Evolutionary conservation across 805 yeast genomes (phyloP), one percentile per base, ranked within the genome.

Genomic region (Ogataea paradorogensis): DNA sequence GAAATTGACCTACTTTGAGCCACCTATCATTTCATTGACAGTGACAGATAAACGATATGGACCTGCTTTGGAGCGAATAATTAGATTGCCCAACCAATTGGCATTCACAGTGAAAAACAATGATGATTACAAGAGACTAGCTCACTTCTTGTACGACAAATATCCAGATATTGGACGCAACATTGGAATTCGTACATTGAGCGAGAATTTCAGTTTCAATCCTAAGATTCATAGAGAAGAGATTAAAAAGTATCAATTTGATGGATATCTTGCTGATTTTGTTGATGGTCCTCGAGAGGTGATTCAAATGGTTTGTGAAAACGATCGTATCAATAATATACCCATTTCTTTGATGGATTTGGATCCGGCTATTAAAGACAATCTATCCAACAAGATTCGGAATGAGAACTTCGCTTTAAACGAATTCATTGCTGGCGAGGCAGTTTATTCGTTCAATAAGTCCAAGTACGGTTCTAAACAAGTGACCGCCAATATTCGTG

Each of bases 211-310:
- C 20, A 38, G 39, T 9, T 28, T 38, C 5, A 30, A 40, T 11
- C 51, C 48, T 14, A 31, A 35, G 23, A 30, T 51, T 21, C 29
- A 48, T 2, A 27, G 42, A 11, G 46, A 42, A 3, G 43, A 32
- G 9, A 50, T 88, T 2, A 52, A 47, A 21, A 25, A 41, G 0
- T 59, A 67, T 15, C 96, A 96, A 0, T 89, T 93, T 59, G 95
- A 85, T 40, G 93, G 95, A 1, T 86, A 77, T 53, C 50, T 89
- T 18, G 61, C 74, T 2, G 96, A 93, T 51, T 77, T 77, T 46
- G 53, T 91, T 2, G 61, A 63, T 2, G 98, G 96, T 1, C 95
- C 96, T 1, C 54, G 60, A 5, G 73, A 74, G 8, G 95, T 91
- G 1, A 56, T 87, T 35, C 70, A 72, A 38, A 87, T 84, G 88